These are phyloP conservation scores for Umbelopsis vinacea DNA, from an alignment of 192 early-diverging fungal species.

Conservation along the genomic window DNA sequence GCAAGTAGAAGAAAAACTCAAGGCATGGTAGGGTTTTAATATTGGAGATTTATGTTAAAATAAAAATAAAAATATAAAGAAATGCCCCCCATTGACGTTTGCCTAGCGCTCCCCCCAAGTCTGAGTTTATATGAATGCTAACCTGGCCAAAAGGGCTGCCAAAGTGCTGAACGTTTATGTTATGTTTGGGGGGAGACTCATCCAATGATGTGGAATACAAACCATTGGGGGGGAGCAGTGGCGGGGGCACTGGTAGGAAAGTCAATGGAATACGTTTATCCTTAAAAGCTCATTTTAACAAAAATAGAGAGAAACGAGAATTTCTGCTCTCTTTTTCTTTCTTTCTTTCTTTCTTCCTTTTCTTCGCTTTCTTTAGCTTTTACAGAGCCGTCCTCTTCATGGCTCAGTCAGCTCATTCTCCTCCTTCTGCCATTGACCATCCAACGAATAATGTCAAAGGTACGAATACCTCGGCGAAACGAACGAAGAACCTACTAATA, in stretches of 20 bases:
- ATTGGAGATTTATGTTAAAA: no score
- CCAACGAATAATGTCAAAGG: not conserved
- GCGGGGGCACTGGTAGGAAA: constrained; percentile 6
- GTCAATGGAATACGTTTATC: constrained; percentile 25
- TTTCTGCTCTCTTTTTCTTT: not conserved
- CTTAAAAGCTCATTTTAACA: constrained; percentile 14
- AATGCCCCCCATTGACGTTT: not conserved
- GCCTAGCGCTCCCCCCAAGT: no score
- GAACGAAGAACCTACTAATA: no score
- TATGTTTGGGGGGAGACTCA: not conserved
- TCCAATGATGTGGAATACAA: no score
- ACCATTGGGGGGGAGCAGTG: not conserved
- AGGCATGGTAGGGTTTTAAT: constrained; percentile 32
- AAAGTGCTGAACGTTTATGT: no score
- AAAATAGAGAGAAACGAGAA: constrained; percentile 13
- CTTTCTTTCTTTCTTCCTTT: not conserved
- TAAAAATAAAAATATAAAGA: not conserved
- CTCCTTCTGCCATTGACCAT: not conserved
- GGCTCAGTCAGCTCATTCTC: not conserved
- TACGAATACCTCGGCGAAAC: no score
- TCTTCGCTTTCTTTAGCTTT: not conserved
- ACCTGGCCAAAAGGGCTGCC: no score
- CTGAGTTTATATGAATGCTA: no score
- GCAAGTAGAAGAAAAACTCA: constrained; percentile 27
- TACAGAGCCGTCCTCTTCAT: not conserved